These are phyloP conservation scores for Xylariales sp. DNA, from an alignment of 2,329 filamentous ascomycete genomes.

Conservation along the genomic window DNA sequence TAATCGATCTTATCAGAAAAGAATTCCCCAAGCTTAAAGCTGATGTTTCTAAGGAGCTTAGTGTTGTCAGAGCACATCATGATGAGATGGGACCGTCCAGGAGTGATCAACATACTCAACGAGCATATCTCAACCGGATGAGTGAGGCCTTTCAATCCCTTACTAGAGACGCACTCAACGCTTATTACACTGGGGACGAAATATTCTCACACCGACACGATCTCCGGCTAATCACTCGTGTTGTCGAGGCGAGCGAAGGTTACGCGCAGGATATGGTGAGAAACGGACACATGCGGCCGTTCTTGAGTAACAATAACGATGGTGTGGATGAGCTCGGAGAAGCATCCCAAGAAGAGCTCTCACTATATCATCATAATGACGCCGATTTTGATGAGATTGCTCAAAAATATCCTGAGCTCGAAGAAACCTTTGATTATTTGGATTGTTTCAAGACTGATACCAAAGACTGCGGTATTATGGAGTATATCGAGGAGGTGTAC, in stretches of 20 bases:
- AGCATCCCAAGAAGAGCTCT: too few relatives aligned
- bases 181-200: slow-evolving; percentile 41
- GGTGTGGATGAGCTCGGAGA: not conserved
- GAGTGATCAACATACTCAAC: slow-evolving; percentile 42
- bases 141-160: slow-evolving; percentile 48
- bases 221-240: slow-evolving; percentile 47
- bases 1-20: slow-evolving; percentile 56
- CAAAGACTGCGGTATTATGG: slow-evolving; percentile 52
- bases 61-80: slow-evolving; percentile 16
- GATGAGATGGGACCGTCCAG: slow-evolving; percentile 45
- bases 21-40: slow-evolving; percentile 47
- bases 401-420: slow-evolving; percentile 39
- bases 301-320: not conserved
- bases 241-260: slow-evolving; percentile 44
- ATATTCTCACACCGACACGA: slow-evolving; percentile 41
- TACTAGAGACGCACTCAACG: slow-evolving; percentile 42
- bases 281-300: slow-evolving; percentile 46
- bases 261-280: slow-evolving; percentile 42
- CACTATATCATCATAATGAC: not conserved
- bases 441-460: slow-evolving; percentile 36
- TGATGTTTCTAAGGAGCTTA: slow-evolving; percentile 41
- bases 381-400: not conserved
- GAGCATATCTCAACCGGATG: slow-evolving; percentile 45
- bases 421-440: slow-evolving; percentile 45
- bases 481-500: slow-evolving; percentile 59